phyloP scores from a whole-genome alignment of 768 basidiomycete genomes.

The Piloderma croceum region DNA sequence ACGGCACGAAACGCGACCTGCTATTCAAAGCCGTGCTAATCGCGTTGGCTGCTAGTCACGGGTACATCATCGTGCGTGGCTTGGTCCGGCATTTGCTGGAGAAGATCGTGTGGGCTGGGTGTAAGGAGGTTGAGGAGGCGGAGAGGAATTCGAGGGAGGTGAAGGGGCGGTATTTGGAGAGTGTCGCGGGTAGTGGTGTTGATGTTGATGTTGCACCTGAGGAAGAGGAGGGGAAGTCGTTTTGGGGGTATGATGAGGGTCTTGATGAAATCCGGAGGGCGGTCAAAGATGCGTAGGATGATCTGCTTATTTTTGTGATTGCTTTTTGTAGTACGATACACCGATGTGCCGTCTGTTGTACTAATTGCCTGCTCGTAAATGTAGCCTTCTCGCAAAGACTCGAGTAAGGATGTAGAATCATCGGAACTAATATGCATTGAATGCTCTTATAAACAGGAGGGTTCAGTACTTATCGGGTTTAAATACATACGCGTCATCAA shows the following conservation, averaged over 20 bases:
- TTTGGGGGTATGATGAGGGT: slow-evolving; percentile 74
- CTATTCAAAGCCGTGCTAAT: slow-evolving; percentile 63
- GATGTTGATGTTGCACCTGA: slow-evolving; percentile 11
- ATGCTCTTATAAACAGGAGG: too few species aligned
- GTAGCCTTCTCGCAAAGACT: too few species aligned
- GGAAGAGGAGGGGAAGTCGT: slow-evolving; percentile 31
- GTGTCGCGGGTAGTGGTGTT: slow-evolving; percentile 6
- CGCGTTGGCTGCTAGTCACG: slow-evolving; percentile 82
- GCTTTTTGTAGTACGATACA: background rate
- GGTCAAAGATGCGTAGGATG: slow-evolving; percentile 49
- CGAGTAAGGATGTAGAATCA: too few species aligned
- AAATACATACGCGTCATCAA: too few species aligned
- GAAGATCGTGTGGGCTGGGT: slow-evolving; percentile 71
- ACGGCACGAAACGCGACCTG: slow-evolving; percentile 42
- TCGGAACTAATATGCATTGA: too few species aligned
- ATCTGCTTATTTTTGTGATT: background rate
- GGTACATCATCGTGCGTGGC: slow-evolving; percentile 63
- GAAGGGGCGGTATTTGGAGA: slow-evolving; percentile 36
- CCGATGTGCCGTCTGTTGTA: background rate
- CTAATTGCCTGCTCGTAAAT: too few species aligned
- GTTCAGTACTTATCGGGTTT: too few species aligned
- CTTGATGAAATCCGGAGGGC: slow-evolving; percentile 63
- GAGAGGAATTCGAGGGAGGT: slow-evolving; percentile 52
- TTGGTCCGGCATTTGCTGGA: slow-evolving; percentile 66
- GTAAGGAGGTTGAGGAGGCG: slow-evolving; percentile 55